These are phyloP conservation scores for Fragaria ananassa DNA, from an alignment of 306 rosid species.

Conservation along the genomic window DNA sequence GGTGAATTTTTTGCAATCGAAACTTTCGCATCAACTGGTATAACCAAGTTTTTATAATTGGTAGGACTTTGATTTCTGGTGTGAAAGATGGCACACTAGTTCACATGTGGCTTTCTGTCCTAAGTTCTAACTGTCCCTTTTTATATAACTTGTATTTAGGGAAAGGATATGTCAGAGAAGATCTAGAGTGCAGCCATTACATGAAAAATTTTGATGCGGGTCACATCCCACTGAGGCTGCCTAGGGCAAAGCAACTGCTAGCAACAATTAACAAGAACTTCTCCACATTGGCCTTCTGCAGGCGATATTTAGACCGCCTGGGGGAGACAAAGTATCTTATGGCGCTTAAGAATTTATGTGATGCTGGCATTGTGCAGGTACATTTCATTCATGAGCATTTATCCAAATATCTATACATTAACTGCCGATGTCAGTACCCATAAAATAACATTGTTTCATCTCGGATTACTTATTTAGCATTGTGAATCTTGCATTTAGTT, in stretches of 20 bases:
- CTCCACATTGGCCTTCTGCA: conserved; percentile 92
- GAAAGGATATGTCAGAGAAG: conserved; percentile 92
- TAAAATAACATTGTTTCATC: background rate
- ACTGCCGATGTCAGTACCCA: background rate
- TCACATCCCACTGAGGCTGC: conserved; percentile 87
- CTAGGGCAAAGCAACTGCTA: conserved; percentile 85
- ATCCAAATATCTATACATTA: background rate
- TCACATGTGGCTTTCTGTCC: conserved; percentile 4
- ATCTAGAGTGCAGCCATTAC: conserved; percentile 98
- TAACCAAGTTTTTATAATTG: conserved; percentile 23
- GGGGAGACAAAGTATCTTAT: conserved; percentile 94
- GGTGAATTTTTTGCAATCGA: conserved; percentile 96
- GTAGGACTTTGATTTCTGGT: conserved; percentile 8
- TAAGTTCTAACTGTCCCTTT: conserved; percentile 15
- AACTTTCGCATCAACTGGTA: conserved; percentile 95
- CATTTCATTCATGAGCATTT: background rate
- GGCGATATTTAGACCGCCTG: conserved; percentile 84
- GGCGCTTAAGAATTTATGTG: conserved; percentile 92
- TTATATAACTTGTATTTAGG: conserved; percentile 47
- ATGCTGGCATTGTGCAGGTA: conserved; percentile 88
- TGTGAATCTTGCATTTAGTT: background rate
- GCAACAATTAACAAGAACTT: conserved; percentile 87
- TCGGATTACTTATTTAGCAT: background rate
- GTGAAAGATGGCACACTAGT: conserved; percentile 18
- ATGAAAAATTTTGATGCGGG: conserved; percentile 92